Evolutionary conservation across 2,329 filamentous ascomycete species (phyloP), one percentile per base, ranked within the genome.

Genomic region (Pseudocercospora pini-densiflorae): DNA sequence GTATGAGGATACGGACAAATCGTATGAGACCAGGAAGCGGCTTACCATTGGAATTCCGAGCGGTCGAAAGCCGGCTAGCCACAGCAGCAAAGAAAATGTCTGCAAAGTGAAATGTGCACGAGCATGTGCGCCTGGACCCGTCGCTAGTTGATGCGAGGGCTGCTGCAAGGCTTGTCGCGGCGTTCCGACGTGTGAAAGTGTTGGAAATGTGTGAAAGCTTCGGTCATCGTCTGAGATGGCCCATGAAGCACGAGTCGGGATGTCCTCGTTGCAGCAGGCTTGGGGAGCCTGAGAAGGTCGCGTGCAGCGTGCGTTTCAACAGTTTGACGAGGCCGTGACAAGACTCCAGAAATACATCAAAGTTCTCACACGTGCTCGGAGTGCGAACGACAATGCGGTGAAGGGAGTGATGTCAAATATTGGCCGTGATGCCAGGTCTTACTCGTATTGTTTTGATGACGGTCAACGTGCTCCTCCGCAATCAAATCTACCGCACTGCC

Each of bases 401-500:
- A 54, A 54, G 49, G 24, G 14, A 16, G n/a, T 27, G 49, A 27
- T 10, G 49, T 27, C 12, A 24, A 27, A 51, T 51, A 51, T 21
- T 51, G 47, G n/a, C 47, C 21, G 49, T 24, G 10, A 24, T 16
- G 49, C 49, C 49, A 53, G 49, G 49, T 53, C 49, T 27, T 53
- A 53, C 49, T 53, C 49, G 49, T n/a, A 24, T 27, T 3, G 51
- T 54, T 29, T 49, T 49, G 51, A 16, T 54, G 51, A 54, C 1
- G 51, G 24, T 27, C 23, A 54, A 54, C 54, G 54, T 58, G 29
- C 54, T 36, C 29, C 5, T 33, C 31, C 54, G 54, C 54, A 58
- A 58, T 58, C 55, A 58, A 58, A 58, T 43, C 55, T 58, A 43
- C 40, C 40, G 40, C 40, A 43, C n/a, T 16, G 47, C 12, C 45